Base-by-base conservation (phyloP, 352 stramenopile species). In the Globisporangium paroecandrum region DNA sequence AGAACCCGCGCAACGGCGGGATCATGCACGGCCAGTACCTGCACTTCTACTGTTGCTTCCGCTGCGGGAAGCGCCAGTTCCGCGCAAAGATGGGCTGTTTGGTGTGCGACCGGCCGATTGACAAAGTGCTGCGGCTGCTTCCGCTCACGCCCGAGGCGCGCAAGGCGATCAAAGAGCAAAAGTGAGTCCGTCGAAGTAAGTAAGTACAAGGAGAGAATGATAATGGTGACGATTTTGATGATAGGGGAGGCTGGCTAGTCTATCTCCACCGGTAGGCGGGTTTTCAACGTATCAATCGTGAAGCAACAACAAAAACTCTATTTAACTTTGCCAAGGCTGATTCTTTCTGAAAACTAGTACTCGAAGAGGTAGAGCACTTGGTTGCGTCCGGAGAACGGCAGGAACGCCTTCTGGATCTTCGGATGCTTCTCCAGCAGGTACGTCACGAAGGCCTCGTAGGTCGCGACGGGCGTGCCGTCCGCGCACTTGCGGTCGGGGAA, bases 381-480 rank as follows among this genome's bases (percentile, higher is more conserved):
- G 70, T 96, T 96, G 22, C 87, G 83, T 15, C 90, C 90, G 25
- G 82, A 80, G 69, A 96, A 95, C 1, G 85, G 81, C 25, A 97
- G 69, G 58, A 92, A 94, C 9, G 73, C 77, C 6, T 51, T 81
- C 25, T 79, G 73, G 71, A 96, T 89, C 27, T 69, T 75, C 8
- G 77, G 57, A 62, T 95, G 73, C 62, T 97, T 97, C 60, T 90
- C 82, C 53, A 81, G 67, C 25, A 97, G 69, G 68, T 97, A 97
- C 51, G 64, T 70, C 29, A 97, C 78, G 47, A 97, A 89, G 24
- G 87, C 73, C 15, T 93, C 82, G 72, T 97, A 95, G 8, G 77
- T 94, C 27, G 85, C 82, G 7, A 97, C 89, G 15, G 70, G 68
- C 24, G 73, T 89, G 22, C 82, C 84, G 67, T 91, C 80, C 29